phyloP scores from a whole-genome alignment of 805 yeast species.

The Yarrowia hollandica region DNA sequence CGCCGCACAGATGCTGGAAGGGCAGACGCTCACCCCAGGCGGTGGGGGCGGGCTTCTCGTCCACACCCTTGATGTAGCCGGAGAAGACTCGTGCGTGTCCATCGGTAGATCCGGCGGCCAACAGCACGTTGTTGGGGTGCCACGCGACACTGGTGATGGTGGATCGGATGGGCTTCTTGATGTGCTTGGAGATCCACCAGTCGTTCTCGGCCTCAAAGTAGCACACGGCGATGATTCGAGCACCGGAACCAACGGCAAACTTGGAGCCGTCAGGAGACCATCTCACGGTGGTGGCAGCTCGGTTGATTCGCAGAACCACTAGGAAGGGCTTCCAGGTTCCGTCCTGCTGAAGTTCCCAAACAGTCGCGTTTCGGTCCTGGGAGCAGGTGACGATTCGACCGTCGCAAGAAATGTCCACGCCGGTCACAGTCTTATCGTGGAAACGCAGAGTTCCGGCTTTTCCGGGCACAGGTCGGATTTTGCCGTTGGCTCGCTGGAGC shows the following conservation, averaged over 20 bases:
- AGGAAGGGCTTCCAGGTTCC: conserved; percentile 79
- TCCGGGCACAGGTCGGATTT: conserved; percentile 23
- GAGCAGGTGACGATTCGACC: conserved; percentile 95
- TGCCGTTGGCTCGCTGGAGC: conserved; percentile 5
- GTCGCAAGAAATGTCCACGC: conserved; percentile 77
- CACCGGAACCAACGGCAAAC: conserved; percentile 97
- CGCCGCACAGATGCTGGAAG: conserved; percentile 87
- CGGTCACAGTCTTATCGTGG: conserved; percentile 92
- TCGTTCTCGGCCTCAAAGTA: conserved; percentile 94
- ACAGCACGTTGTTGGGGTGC: conserved; percentile 89
- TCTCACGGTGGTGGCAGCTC: conserved; percentile 91
- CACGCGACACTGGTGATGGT: conserved; percentile 81
- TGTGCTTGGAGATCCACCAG: conserved; percentile 99
- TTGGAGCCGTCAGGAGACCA: conserved; percentile 97
- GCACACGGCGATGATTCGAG: conserved; percentile 91
- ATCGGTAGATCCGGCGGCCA: conserved; percentile 91
- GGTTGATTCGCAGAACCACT: conserved; percentile 85
- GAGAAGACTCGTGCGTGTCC: conserved; percentile 90
- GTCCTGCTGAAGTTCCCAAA: conserved; percentile 78
- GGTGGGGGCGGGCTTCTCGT: conserved; percentile 73
- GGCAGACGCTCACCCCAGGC: conserved; percentile 96
- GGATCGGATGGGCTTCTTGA: conserved; percentile 90
- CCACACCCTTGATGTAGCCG: conserved; percentile 85
- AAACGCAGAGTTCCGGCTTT: conserved; percentile 22
- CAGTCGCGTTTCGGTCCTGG: conserved; percentile 96